Base-by-base conservation (phyloP, 2,329 filamentous ascomycete species). In the Neofusicoccum ribis region DNA sequence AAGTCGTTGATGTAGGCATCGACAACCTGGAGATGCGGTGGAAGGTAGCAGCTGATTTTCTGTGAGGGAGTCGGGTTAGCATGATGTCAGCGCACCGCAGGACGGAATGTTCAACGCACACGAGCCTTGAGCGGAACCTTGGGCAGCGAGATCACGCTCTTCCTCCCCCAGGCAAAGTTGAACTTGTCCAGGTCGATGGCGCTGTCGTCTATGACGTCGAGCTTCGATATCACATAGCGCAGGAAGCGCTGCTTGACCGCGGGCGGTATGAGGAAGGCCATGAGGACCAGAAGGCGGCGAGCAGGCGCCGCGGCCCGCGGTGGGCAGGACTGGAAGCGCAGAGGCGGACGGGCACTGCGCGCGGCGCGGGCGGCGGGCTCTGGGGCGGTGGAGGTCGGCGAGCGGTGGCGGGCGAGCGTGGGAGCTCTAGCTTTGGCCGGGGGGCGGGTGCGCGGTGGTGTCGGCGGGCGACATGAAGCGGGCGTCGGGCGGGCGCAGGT, bases 171-270 rank as follows among this genome's bases (percentile, higher is more conserved):
- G 51, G 88, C 89, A 70, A 97, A 87, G 71, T 96, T 92, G 68
- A 98, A 92, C 67, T 94, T 85, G 73, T 97, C 91, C 67, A 95
- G 85, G 73, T 97, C 91, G 70, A 97, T 82, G 12, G 91, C 89
- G 74, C 96, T 90, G 65, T 92, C 91, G 73, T 98, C 95, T 66
- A 99, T 86, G 64, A 97, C 84, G 71, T 96, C 93, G 66, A 97
- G 84, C 65, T 89, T 88, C 27, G 90, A 90, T 47, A 99, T 83
- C 58, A 89, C 92, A 81, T 95, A 97, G 70, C 92, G 89, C 69
- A 98, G 85, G 72, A 98, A 85, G 77, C 90, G 89, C 85, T 95
- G 96, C 80, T 93, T 91, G 83, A 96, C 82, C 70, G 83, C 92
- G 70, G 87, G 91, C 68, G 92, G 89, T 73, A 95, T 86, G 75